Conservation (phyloP, 129 eudicot genomes). For the Flaveria bidentis region DNA sequence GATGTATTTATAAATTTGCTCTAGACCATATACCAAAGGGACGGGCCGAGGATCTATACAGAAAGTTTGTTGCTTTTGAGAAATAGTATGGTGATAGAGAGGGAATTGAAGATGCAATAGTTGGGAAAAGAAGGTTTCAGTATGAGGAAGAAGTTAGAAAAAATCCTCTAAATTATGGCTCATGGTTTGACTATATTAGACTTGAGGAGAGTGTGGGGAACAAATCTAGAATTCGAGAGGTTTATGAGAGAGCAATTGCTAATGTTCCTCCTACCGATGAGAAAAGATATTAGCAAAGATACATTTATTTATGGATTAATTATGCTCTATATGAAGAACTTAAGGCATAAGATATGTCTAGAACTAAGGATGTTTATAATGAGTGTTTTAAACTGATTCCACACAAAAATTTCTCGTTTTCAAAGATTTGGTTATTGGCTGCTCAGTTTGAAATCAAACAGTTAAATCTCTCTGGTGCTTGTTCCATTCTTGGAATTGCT, state of each 20-base stretch:
- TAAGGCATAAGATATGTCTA: constrained; percentile 67
- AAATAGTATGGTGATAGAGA: constrained; percentile 90
- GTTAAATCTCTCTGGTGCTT: constrained; percentile 67
- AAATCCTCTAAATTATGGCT: constrained; percentile 82
- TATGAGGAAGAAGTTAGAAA: constrained; percentile 89
- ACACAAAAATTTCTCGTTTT: constrained; percentile 80
- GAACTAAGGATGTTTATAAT: constrained; percentile 72
- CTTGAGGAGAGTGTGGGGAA: constrained; percentile 80
- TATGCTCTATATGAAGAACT: constrained; percentile 90
- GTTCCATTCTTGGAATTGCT: constrained; percentile 67
- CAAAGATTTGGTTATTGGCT: constrained; percentile 91
- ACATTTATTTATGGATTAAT: constrained; percentile 76
- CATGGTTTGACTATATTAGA: constrained; percentile 86
- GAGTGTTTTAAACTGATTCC: constrained; percentile 77
- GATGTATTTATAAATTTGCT: constrained; percentile 87
- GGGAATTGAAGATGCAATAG: constrained; percentile 97
- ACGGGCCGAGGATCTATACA: constrained; percentile 84
- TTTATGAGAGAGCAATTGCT: constrained; percentile 82
- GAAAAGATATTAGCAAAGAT: constrained; percentile 89
- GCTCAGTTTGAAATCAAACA: constrained; percentile 94
- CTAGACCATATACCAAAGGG: constrained; percentile 91
- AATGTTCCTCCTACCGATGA: constrained; percentile 93
- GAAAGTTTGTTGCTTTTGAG: constrained; percentile 91
- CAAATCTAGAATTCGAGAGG: constrained; percentile 62
- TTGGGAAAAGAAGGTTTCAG: constrained; percentile 90